Evolutionary conservation across 2,329 filamentous ascomycete genomes (phyloP).

Genomic region (Ophiocordyceps robertsii): DNA sequence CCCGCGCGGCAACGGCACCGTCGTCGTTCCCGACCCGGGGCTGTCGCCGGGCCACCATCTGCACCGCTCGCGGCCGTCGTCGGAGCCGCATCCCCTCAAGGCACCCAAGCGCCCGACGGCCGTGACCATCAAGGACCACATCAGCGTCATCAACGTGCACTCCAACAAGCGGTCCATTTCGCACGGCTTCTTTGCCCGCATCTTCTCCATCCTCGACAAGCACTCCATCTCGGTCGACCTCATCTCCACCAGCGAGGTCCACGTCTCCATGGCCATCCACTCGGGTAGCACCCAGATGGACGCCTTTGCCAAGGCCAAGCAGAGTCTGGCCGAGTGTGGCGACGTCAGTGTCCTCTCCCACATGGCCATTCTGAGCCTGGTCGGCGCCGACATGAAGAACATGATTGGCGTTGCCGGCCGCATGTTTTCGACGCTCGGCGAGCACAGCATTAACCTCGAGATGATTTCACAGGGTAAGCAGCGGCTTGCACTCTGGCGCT

Average conservation of each 20-base stretch:
- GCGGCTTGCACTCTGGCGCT: neutral
- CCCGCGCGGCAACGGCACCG: slow-evolving; percentile 62
- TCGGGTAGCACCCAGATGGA: slow-evolving; percentile 53
- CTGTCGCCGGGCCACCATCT: slow-evolving; percentile 43
- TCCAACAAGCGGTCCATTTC: slow-evolving; percentile 94
- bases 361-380: slow-evolving; percentile 92
- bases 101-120: slow-evolving; percentile 68
- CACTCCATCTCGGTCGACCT: slow-evolving; percentile 85
- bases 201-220: slow-evolving; percentile 82
- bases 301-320: slow-evolving; percentile 52
- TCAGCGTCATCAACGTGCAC: slow-evolving; percentile 94
- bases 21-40: slow-evolving; percentile 64
- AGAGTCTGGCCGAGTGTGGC: slow-evolving; percentile 66
- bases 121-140: slow-evolving; percentile 94
- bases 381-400: slow-evolving; percentile 94
- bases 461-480: slow-evolving; percentile 93
- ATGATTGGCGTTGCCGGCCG: slow-evolving; percentile 87
- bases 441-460: slow-evolving; percentile 92
- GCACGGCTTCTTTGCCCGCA: slow-evolving; percentile 87
- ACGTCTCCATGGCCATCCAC: slow-evolving; percentile 94
- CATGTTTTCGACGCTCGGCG: slow-evolving; percentile 90
- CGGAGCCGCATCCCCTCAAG: slow-evolving; percentile 21
- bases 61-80: slow-evolving; percentile 34
- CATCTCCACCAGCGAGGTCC: slow-evolving; percentile 92
- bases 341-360: slow-evolving; percentile 80